Base-by-base conservation (phyloP, 1,284 basidiomycete genomes). In the Ganoderma meredithae region DNA sequence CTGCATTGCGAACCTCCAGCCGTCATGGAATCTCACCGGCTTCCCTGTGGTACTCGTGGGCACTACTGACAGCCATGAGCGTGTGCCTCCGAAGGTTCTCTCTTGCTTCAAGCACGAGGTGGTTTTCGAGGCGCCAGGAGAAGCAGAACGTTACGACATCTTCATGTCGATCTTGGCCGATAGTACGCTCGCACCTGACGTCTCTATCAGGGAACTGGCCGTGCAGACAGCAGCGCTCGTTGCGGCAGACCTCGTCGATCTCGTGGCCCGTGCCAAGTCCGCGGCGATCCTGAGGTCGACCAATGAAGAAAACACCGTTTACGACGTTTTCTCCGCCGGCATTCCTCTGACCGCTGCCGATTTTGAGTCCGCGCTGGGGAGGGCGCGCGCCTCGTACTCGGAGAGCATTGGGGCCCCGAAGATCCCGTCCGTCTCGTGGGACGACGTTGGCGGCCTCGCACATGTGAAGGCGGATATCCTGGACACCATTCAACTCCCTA, bases 351-450 rank as follows among this genome's bases (percentile, higher is more conserved):
- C 86, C 0, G 85, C 85, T 0, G 83, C 83, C 31, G 95, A 98
- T 75, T 90, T 98, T 72, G 88, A 92, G 3, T 71, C 77, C 5
- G 95, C 95, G 0, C 83, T 99, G 13, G 84, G 85, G n/a, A 88
- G 90, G 71, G 93, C 94, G 5, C 86, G 96, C 65, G 83, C 88
- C 15, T 88, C 90, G 1, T 98, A 98, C 81, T 94, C 95, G 19
- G 95, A 97, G 77, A 95, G 88, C 75, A 98, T 99, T 66, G 97
- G 97, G 15, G 96, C 96, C 22, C 98, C 98, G 0, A 97, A 95
- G 76, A 99, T 99, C 63, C 98, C 98, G 1, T 95, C 90, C 71
- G 97, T 99, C 0, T 90, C 94, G 0, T 99, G 98, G 98, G 96
- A 99, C 80, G 98, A 99, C 78, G 93, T 99, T 17, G 98, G 98